A percentile compares a stretch with the other conserved stretches of the same genome.
phyloP scores from a whole-genome alignment of 2,329 filamentous ascomycete genomes.

The Nigrospora sphaerica region DNA sequence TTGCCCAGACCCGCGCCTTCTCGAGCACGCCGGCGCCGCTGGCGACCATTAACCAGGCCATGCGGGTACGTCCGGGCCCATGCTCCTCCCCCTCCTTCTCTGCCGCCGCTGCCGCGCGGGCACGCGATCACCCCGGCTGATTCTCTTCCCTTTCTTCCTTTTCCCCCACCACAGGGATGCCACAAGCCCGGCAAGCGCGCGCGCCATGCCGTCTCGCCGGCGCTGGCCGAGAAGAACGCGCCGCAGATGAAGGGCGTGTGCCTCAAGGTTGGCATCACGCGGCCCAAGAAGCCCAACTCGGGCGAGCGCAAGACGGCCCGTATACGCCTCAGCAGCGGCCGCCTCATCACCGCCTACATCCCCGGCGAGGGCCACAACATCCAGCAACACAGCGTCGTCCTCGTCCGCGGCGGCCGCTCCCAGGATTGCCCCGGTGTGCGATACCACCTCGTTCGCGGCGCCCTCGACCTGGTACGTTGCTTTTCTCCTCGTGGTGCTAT shows the following conservation, averaged over 20 bases:
- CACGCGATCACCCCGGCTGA: neutral
- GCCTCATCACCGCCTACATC: constrained; percentile 87
- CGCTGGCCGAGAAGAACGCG: constrained; percentile 59
- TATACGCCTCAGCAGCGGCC: constrained; percentile 80
- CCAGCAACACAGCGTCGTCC: constrained; percentile 95
- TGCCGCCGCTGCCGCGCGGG: neutral
- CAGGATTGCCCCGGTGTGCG: constrained; percentile 99
- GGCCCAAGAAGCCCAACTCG: constrained; percentile 98
- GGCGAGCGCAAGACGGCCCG: constrained; percentile 93
- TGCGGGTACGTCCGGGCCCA: constrained; percentile 35
- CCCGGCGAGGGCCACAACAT: constrained; percentile 98
- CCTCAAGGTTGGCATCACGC: constrained; percentile 84
- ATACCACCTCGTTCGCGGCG: constrained; percentile 87
- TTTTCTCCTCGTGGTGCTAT: too few species aligned
- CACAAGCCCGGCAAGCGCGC: constrained; percentile 66
- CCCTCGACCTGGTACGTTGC: constrained; percentile 78
- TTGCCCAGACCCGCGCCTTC: constrained; percentile 32
- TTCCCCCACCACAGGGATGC: constrained; percentile 48
- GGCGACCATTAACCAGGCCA: constrained; percentile 68
- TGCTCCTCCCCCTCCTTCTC: neutral
- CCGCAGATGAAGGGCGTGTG: constrained; percentile 94
- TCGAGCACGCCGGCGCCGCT: constrained; percentile 47
- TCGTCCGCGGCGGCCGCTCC: constrained; percentile 85
- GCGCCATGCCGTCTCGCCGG: constrained; percentile 82
- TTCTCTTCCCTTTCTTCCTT: neutral